Conservation (phyloP, 2,329 filamentous ascomycete species). For the Pyrenophora tritici-repentis region DNA sequence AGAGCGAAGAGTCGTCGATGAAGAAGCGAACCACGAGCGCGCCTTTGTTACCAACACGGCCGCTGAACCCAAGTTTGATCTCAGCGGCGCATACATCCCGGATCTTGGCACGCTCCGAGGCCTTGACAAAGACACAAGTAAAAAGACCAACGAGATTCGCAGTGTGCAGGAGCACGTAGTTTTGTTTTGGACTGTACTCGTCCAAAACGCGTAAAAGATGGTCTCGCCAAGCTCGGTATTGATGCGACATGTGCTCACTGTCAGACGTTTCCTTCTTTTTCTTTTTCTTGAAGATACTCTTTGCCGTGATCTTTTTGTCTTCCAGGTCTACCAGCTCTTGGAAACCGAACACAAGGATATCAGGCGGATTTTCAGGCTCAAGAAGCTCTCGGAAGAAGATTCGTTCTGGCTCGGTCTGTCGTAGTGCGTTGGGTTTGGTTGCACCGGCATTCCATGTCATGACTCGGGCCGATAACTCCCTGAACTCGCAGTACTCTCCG, state of each 20-base stretch:
- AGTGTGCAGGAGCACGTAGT: conserved; percentile 87
- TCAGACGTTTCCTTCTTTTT: conserved; percentile 84
- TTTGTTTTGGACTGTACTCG: conserved; percentile 76
- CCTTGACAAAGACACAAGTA: conserved; percentile 92
- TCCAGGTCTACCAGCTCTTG: conserved; percentile 98
- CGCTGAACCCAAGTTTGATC: conserved; percentile 95
- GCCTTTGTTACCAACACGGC: conserved; percentile 94
- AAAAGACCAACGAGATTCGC: conserved; percentile 92
- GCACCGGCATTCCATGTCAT: conserved; percentile 98
- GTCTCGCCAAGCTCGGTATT: conserved; percentile 96
- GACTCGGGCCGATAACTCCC: conserved; percentile 77
- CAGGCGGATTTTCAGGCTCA: conserved; percentile 75
- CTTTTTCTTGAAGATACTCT: conserved; percentile 78
- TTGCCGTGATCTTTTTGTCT: conserved; percentile 97
- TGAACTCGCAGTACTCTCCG: conserved; percentile 81
- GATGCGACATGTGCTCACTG: conserved; percentile 91
- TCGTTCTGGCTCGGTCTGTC: conserved; percentile 70
- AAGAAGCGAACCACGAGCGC: conserved; percentile 90
- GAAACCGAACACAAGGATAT: conserved; percentile 94
- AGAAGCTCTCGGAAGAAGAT: conserved; percentile 82
- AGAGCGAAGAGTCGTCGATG: conserved; percentile 90
- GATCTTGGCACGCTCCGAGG: conserved; percentile 75
- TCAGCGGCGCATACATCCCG: conserved; percentile 78
- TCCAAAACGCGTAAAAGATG: conserved; percentile 82
- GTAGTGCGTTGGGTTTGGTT: conserved; percentile 83